A percentile compares a stretch with the other conserved stretches of the same genome.
Evolutionary conservation across 202 grass and related monocot species (phyloP).

Genomic region (Digitaria exilis): DNA sequence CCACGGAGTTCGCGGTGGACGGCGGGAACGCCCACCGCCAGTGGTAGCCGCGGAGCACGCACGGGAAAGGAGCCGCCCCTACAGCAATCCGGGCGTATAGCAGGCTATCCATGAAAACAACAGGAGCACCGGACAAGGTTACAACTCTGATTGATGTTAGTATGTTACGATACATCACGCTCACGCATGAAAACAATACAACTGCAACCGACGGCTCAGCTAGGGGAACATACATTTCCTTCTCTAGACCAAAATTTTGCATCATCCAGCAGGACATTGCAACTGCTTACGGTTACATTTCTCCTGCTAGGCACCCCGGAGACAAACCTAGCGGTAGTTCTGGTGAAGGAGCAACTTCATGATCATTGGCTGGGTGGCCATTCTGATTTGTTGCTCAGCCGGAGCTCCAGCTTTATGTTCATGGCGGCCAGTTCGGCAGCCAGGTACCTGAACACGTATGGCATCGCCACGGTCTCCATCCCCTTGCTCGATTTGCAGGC

Average conservation of each 20-base stretch:
- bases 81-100: too few species aligned
- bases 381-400: conserved; percentile 58
- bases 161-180: neutral
- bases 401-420: conserved; percentile 88
- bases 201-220: neutral
- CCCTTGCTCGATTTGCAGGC: conserved; percentile 85
- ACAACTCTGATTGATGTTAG: neutral
- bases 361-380: conserved; percentile 16
- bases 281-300: neutral
- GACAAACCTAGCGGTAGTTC: neutral
- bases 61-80: too few species aligned
- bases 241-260: neutral
- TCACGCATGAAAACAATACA: neutral
- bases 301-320: neutral
- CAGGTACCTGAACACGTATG: conserved; percentile 84
- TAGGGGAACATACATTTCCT: too few species aligned
- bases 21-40: too few species aligned
- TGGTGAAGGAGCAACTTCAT: neutral
- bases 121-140: neutral
- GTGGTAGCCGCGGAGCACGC: too few species aligned
- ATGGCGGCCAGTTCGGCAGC: conserved; percentile 78
- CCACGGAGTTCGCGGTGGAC: too few species aligned
- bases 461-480: conserved; percentile 97
- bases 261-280: neutral
- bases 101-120: neutral